Evolutionary conservation across 2,329 filamentous ascomycete genomes (phyloP), one percentile per base, ranked within the genome.

Genomic region (Microsporum ferrugineum): DNA sequence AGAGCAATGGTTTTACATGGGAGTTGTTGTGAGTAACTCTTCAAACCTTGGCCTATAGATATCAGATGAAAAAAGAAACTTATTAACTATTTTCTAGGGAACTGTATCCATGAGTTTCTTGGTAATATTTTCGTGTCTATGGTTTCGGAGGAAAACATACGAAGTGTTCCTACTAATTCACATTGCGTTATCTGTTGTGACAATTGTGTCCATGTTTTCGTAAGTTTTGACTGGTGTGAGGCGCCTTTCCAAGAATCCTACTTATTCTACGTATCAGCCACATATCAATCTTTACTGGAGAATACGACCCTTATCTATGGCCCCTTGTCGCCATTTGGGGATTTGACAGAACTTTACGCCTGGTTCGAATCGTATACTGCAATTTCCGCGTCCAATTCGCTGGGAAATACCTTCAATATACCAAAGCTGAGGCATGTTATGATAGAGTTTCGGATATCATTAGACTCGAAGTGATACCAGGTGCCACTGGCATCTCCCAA

Each of bases 291-390:
- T 77, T 78, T 64, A 67, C 68, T 12, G 72, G 72, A n/a, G 73
- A 75, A 62, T 80, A 76, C 65, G 73, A 78, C 60, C 68, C 68
- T 17, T 81, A 78, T 62, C 72, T 80, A 27, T 81, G 77, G 73
- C 74, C 77, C 2, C 72, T 75, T 38, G 73, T 79, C 6, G 70
- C 69, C 2, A 71, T 81, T 34, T 82, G 79, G 79, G 33, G 69
- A 8, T 71, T 79, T 31, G 79, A 82, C 58, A 72, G 79, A 4
- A 10, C 72, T 10, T 61, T 76, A 3, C 75, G 79, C 4, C 57
- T 75, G 2, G 60, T 70, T 7, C 73, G 77, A 34, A 58, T 78
- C 12, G 59, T 73, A n/a, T 72, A 71, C 60, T 78, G 75, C 67
- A 76, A 77, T 53, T 59, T 75, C n/a, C 66, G 67, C 53, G 61